phyloP scores from a whole-genome alignment of 805 yeast species.

The Diddensiella transvaalensis region DNA sequence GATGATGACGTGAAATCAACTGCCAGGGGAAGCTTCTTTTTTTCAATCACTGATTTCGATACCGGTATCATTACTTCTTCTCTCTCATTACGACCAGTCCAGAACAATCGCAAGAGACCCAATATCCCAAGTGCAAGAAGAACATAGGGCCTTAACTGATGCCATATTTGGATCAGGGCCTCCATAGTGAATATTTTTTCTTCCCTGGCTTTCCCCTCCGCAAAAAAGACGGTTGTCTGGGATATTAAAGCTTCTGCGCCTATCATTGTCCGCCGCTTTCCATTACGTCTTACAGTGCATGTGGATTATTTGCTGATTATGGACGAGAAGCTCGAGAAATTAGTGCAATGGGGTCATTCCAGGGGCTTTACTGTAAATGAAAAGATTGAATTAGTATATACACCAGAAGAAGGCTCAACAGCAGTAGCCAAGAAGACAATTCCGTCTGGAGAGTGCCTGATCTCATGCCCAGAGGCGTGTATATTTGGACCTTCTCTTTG shows the following conservation, averaged over 20 bases:
- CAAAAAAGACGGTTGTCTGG: too few relatives aligned
- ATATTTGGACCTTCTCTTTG: conserved; percentile 22
- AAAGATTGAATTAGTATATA: background rate
- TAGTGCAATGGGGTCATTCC: conserved; percentile 4
- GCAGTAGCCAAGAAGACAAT: conserved; percentile 15
- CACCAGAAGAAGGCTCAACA: conserved; percentile 14
- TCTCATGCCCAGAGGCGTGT: conserved; percentile 21
- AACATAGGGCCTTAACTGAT: background rate
- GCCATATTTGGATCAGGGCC: background rate
- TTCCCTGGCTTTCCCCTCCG: background rate
- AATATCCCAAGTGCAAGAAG: background rate
- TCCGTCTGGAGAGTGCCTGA: conserved; percentile 12
- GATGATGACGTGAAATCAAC: conserved; percentile 24
- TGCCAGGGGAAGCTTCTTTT: conserved; percentile 19
- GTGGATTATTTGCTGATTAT: too few relatives aligned
- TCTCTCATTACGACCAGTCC: too few relatives aligned
- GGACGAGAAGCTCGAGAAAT: background rate
- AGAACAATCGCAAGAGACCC: too few relatives aligned
- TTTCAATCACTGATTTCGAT: too few relatives aligned
- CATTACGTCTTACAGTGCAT: too few relatives aligned
- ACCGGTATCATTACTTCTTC: too few relatives aligned
- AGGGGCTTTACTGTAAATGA: background rate
- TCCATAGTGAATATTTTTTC: background rate
- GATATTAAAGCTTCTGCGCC: too few relatives aligned
- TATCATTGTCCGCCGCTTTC: too few relatives aligned